Conservation (phyloP, 208 protist genomes). For the Leishmania amazonensis region DNA sequence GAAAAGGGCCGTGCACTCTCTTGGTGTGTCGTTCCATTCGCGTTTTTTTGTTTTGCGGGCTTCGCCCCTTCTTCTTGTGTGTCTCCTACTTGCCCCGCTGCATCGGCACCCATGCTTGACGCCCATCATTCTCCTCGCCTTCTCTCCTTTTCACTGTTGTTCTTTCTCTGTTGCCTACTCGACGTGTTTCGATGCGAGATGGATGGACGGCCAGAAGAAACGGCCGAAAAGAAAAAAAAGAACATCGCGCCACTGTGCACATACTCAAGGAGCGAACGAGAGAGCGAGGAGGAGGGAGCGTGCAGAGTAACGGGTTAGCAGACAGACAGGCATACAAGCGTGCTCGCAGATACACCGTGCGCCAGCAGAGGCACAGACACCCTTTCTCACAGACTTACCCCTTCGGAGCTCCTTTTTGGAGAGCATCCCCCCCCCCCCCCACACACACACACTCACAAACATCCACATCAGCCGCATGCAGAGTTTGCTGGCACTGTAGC, state of each 20-base stretch:
- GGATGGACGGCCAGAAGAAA: background rate
- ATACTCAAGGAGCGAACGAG: background rate
- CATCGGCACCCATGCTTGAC: background rate
- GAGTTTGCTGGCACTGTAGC: background rate
- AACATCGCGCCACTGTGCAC: background rate
- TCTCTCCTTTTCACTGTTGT: background rate
- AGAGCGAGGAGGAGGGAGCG: background rate
- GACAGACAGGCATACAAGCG: background rate
- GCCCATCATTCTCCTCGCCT: background rate
- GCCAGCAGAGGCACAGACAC: background rate
- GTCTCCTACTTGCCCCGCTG: background rate
- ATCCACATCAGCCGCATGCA: background rate
- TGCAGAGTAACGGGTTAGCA: background rate
- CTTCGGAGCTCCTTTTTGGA: background rate
- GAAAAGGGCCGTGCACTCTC: background rate
- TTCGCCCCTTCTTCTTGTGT: conserved; percentile 1
- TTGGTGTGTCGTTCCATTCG: background rate
- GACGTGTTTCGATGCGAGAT: background rate
- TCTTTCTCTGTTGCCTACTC: background rate
- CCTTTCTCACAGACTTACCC: background rate
- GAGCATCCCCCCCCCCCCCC: too few species aligned
- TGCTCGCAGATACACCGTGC: background rate
- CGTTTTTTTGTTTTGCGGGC: background rate
- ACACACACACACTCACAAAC: background rate
- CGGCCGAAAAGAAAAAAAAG: background rate